phyloP scores from a whole-genome alignment of 345 rosid genomes.

The Eucalyptus shirleyi region DNA sequence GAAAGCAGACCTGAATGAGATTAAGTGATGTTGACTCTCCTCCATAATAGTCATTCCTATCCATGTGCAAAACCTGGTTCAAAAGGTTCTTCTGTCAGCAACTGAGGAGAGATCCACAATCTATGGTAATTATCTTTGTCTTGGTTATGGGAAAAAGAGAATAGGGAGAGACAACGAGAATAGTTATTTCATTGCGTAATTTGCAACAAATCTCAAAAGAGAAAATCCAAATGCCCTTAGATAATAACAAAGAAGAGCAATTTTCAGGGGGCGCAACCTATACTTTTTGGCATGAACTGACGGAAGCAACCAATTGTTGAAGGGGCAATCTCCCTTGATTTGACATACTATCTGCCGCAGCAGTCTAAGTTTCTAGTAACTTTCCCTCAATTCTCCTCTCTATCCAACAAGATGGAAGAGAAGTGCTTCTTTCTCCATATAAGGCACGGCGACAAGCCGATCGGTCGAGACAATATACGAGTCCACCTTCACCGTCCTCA shows the following conservation, averaged over 20 bases:
- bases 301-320: not conserved
- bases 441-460: not conserved
- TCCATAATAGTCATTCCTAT: conserved; percentile 93
- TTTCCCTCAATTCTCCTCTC: not conserved
- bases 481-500: not conserved
- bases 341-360: not conserved
- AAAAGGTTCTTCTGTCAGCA: not conserved
- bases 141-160: not conserved
- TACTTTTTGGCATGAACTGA: no score
- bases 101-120: not conserved
- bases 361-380: not conserved
- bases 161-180: not conserved
- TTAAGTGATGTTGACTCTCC: conserved; percentile 98
- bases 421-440: not conserved
- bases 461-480: not conserved
- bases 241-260: not conserved
- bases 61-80: conserved; percentile 93
- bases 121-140: not conserved
- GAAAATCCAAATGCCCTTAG: not conserved
- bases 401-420: not conserved
- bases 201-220: not conserved
- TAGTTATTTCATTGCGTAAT: not conserved
- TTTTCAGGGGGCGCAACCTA: not conserved
- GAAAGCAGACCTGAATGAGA: conserved; percentile 65
- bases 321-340: not conserved